A percentile compares a stretch with the other conserved stretches of the same genome.
These are phyloP conservation scores for Arctium minus DNA, from an alignment of 129 eudicot species.

Conservation along the genomic window DNA sequence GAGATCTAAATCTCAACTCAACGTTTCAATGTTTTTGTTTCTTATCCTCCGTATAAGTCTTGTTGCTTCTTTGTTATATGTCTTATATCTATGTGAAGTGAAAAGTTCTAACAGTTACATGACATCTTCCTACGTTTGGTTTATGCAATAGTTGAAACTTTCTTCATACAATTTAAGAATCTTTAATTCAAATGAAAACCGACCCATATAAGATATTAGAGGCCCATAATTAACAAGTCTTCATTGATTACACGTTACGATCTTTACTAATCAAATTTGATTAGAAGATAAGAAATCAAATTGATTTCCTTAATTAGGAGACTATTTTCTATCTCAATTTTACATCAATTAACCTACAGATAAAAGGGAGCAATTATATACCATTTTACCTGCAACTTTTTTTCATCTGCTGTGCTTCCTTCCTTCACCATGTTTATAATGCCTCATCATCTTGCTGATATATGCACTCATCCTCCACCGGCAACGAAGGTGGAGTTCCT, in stretches of 20 bases:
- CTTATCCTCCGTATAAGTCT: too few species aligned
- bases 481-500: constrained; percentile 83
- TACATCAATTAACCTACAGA: background rate
- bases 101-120: too few species aligned
- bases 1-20: too few species aligned
- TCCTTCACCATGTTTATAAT: constrained; percentile 17
- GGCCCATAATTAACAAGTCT: background rate
- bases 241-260: background rate
- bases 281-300: background rate
- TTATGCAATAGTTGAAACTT: too few species aligned
- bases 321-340: background rate
- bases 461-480: constrained; percentile 40
- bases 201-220: too few species aligned
- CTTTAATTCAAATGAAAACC: too few species aligned
- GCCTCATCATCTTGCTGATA: constrained; percentile 57
- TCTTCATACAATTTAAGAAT: too few species aligned
- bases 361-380: background rate
- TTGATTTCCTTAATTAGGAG: background rate
- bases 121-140: too few species aligned
- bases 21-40: too few species aligned
- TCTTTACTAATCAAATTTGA: background rate
- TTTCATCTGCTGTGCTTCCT: background rate
- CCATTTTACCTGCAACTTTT: background rate
- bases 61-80: too few species aligned
- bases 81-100: too few species aligned